phyloP scores from a whole-genome alignment of 345 rosid species.

The Corymbia maculata region DNA sequence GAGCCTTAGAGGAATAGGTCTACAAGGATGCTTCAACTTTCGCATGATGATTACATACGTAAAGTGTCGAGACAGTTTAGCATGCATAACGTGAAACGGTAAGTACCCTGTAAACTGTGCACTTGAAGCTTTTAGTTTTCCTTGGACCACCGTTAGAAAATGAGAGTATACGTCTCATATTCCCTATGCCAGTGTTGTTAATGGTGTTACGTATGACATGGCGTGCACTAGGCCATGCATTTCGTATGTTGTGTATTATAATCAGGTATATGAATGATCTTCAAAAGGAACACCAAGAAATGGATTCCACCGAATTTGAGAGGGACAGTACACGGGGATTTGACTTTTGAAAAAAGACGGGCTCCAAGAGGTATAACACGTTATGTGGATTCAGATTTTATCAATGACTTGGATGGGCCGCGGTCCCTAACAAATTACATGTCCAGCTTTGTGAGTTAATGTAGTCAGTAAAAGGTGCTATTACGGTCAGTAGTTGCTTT shows the following conservation, averaged over 20 bases:
- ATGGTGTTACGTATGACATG: background rate
- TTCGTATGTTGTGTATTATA: background rate
- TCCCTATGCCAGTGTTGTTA: background rate
- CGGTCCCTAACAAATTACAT: background rate
- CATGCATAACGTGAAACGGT: background rate
- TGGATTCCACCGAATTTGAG: background rate
- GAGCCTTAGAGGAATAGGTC: background rate
- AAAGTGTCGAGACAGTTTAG: background rate
- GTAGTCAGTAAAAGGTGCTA: background rate
- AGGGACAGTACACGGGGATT: background rate
- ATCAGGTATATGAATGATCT: background rate
- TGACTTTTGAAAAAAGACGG: background rate
- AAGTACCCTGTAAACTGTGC: background rate
- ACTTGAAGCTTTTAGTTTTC: background rate
- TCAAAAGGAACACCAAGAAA: background rate
- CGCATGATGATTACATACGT: background rate
- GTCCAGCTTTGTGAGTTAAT: background rate
- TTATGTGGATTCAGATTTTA: background rate
- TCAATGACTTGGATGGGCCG: background rate
- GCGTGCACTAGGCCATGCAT: background rate
- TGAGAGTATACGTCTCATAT: background rate
- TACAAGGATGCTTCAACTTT: background rate
- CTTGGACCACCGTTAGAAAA: fast-evolving
- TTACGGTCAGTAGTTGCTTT: background rate
- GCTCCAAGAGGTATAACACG: background rate